Base-by-base conservation (phyloP, 192 early-diverging fungal species). In the Coemansia sp. region DNA sequence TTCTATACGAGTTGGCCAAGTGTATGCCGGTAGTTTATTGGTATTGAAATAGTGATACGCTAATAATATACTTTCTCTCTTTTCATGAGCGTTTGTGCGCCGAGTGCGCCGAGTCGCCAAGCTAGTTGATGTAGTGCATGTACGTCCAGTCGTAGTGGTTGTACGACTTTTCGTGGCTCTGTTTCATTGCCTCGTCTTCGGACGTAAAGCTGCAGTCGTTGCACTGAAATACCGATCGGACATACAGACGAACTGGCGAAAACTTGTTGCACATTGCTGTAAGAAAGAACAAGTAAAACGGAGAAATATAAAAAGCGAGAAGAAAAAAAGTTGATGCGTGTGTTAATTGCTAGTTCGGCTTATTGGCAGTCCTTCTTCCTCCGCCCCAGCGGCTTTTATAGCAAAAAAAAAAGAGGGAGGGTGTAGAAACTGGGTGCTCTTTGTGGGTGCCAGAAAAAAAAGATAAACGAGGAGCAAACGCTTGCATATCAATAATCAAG, bases 81-180 rank as follows among this genome's bases (percentile, higher is more conserved):
- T 31, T 31, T 31, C 28, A 5, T 31, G 28, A n/a, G n/a, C n/a
- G n/a, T n/a, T n/a, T n/a, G 23, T 25, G 23, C 3, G 23, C 3
- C 3, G 23, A 31, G 28, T 31, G 28, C 6, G 7, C 28, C 6
- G 28, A 31, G 28, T 31, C 28, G 28, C 28, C 28, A 51, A 23
- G 7, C 67, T 62, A 78, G 47, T 58, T 65, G 5, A 78, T 72
- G 54, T 78, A 78, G 57, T 78, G 75, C 66, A 78, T 78, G 49
- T 78, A 78, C 2, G 69, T 62, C 75, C 75, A 78, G 63, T 78
- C 75, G 56, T 72, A 72, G 26, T 78, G 75, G 34, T 60, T 59
- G 31, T 58, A 57, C 7, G 52, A 37, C 12, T 62, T 48, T 37
- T 78, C 75, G 50, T 78, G 75, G 1, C 22, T 21, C 22, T 57